Conservation (phyloP, 148 eudicot genomes). For the Suaeda aralocaspica region DNA sequence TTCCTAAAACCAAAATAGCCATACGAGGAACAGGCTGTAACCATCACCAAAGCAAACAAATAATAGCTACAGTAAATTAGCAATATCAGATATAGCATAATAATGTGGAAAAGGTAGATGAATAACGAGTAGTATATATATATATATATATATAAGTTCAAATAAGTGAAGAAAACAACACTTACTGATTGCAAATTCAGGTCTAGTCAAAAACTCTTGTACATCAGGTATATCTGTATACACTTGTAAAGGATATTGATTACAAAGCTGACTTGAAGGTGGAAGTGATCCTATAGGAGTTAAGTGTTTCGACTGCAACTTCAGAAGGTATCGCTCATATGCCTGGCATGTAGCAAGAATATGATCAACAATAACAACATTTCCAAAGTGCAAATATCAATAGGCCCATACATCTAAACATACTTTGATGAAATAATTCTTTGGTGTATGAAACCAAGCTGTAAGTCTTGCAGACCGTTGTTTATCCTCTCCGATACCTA, state of each 20-base stretch:
- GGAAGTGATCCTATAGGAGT: conserved; percentile 27
- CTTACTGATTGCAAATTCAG: conserved; percentile 78
- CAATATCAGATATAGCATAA: neutral
- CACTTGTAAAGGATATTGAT: conserved; percentile 51
- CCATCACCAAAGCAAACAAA: neutral
- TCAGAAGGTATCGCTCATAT: conserved; percentile 50
- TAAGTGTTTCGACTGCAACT: conserved; percentile 42
- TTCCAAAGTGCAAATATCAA: neutral
- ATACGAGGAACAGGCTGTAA: neutral
- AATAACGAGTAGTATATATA: neutral
- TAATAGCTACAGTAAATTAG: neutral
- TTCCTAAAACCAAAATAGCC: neutral
- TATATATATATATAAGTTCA: neutral
- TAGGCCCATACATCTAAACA: neutral
- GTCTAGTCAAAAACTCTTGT: conserved; percentile 70
- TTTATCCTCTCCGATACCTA: conserved; percentile 88
- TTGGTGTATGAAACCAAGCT: conserved; percentile 99
- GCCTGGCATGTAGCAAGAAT: conserved; percentile 40
- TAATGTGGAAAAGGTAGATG: neutral
- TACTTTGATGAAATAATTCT: conserved; percentile 68
- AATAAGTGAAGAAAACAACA: conserved; percentile 8
- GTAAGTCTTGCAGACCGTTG: conserved; percentile 94
- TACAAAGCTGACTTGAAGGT: conserved; percentile 33
- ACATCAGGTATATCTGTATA: conserved; percentile 85
- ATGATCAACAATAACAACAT: neutral